phyloP scores from a whole-genome alignment of 2,329 filamentous ascomycete species.

The Venturia effusa region DNA sequence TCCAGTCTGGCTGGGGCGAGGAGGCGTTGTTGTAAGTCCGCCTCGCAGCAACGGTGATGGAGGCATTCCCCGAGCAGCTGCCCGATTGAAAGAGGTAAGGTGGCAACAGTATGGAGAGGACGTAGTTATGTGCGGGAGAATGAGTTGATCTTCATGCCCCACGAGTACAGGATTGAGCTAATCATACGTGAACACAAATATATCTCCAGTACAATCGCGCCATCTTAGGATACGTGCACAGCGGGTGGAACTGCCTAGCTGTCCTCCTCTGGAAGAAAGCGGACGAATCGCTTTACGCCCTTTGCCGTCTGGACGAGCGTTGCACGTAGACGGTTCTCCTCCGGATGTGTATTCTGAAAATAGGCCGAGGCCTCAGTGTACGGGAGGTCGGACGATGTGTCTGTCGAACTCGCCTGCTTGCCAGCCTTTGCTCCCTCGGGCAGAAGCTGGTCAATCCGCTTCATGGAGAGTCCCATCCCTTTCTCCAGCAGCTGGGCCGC shows the following conservation, averaged over 20 bases:
- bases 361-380: neutral
- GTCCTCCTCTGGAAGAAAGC: neutral
- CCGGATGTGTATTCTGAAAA: neutral
- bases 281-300: constrained; percentile 1
- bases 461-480: constrained; percentile 1
- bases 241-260: neutral
- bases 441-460: neutral
- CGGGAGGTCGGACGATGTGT: neutral
- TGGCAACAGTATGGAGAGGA: constrained; percentile 71
- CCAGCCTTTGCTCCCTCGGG: neutral
- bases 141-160: neutral
- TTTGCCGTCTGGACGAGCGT: neutral
- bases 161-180: neutral
- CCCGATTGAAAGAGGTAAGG: constrained; percentile 50
- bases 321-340: neutral
- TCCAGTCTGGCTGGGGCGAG: constrained; percentile 69
- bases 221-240: neutral
- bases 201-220: neutral
- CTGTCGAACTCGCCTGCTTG: neutral
- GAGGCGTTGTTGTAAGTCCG: constrained; percentile 65
- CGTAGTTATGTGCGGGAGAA: constrained; percentile 58
- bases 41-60: constrained; percentile 38
- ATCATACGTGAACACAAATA: neutral
- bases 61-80: constrained; percentile 41
- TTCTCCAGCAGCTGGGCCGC: neutral